These are phyloP conservation scores for Zygosaccharomyces bisporus DNA, from an alignment of 805 yeast genomes.

Conservation along the genomic window DNA sequence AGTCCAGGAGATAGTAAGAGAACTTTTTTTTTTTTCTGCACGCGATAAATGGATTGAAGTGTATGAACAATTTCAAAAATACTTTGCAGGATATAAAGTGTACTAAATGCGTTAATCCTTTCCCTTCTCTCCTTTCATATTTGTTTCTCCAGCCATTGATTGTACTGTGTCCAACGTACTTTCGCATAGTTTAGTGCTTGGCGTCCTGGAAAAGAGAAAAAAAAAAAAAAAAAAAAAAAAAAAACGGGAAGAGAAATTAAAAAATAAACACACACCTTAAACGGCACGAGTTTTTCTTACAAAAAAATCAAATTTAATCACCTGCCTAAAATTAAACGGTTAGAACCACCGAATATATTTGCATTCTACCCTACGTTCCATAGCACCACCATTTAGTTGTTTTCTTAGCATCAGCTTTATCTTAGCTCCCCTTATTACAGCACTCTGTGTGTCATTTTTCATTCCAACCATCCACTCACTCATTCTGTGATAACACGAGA, in stretches of 20 bases:
- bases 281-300: neutral
- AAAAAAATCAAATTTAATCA: neutral
- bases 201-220: neutral
- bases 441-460: neutral
- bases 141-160: neutral
- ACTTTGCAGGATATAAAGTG: too few relatives aligned
- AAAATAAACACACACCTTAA: neutral
- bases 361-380: neutral
- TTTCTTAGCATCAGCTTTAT: neutral
- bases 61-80: too few relatives aligned
- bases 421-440: neutral
- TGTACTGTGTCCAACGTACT: neutral
- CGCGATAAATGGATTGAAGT: too few relatives aligned
- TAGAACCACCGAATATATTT: neutral
- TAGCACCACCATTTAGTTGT: neutral
- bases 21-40: too few relatives aligned
- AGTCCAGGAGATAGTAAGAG: too few relatives aligned
- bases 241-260: neutral
- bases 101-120: too few relatives aligned
- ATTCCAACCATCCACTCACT: neutral
- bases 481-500: slow-evolving; percentile 1
- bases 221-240: neutral
- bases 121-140: neutral
- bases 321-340: neutral
- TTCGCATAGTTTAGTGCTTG: neutral